These are phyloP conservation scores for Macrolepiota dolichaula DNA, from an alignment of 768 basidiomycete species.

Conservation along the genomic window DNA sequence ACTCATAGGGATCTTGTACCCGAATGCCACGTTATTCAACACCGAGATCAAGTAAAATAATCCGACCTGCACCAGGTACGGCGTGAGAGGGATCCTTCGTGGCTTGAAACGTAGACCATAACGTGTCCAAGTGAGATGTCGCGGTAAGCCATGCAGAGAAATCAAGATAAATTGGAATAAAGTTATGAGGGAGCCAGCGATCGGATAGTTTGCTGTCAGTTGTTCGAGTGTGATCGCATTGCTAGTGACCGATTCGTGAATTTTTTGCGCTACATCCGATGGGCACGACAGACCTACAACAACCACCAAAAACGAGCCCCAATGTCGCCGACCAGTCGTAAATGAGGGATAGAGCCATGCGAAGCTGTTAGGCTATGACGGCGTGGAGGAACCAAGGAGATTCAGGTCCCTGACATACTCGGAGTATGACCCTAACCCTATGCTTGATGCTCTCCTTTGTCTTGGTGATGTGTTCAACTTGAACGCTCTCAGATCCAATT, in stretches of 20 bases:
- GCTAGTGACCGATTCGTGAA: conserved; percentile 30
- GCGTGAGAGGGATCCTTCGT: conserved; percentile 63
- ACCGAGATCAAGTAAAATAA: conserved; percentile 78
- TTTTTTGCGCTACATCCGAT: conserved; percentile 34
- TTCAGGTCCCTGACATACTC: not conserved
- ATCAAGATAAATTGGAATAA: conserved; percentile 83
- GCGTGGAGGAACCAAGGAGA: not conserved
- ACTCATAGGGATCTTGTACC: conserved; percentile 81
- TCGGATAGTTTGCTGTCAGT: conserved; percentile 62
- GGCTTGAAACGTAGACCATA: conserved; percentile 55
- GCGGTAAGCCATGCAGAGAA: conserved; percentile 69
- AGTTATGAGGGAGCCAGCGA: conserved; percentile 81
- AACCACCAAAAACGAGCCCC: conserved; percentile 83
- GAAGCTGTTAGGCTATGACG: too few relatives aligned
- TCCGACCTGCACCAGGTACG: conserved; percentile 77
- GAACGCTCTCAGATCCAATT: too few relatives aligned
- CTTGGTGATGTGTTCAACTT: too few relatives aligned
- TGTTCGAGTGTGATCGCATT: conserved; percentile 80
- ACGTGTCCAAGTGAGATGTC: conserved; percentile 49
- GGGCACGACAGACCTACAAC: conserved; percentile 41
- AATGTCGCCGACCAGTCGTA: conserved; percentile 59
- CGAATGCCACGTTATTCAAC: conserved; percentile 91
- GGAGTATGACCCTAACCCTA: too few relatives aligned
- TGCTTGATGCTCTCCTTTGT: too few relatives aligned
- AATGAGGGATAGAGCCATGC: not conserved